Percentiles rank a stretch among this genome's conserved stretches.
These are phyloP conservation scores for Raphanus raphanistrum DNA, from an alignment of 345 rosid genomes.

Conservation along the genomic window DNA sequence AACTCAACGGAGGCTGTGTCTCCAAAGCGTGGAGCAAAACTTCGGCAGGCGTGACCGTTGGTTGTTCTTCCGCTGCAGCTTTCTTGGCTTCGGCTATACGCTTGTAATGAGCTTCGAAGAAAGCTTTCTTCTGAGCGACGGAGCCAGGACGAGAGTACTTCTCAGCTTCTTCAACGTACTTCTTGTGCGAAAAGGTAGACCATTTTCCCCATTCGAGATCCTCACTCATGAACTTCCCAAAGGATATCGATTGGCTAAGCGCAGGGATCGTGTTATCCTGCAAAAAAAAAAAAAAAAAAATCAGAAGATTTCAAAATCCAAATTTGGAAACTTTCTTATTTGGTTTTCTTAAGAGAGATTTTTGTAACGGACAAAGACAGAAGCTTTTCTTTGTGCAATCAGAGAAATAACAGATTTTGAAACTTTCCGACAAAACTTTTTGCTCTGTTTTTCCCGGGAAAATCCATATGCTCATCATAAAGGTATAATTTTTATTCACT, in stretches of 20 bases:
- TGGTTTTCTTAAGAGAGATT: background rate
- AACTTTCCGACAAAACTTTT: background rate
- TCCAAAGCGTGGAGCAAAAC: constrained; percentile 37
- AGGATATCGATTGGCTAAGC: constrained; percentile 74
- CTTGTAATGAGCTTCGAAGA: constrained; percentile 83
- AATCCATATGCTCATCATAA: background rate
- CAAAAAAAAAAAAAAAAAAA: background rate
- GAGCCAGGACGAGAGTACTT: constrained; percentile 74
- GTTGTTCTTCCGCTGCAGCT: constrained; percentile 44
- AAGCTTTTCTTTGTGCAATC: background rate
- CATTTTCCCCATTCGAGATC: constrained; percentile 91
- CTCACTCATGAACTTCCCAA: constrained; percentile 85
- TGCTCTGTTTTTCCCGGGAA: background rate
- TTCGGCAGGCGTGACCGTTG: constrained; percentile 25
- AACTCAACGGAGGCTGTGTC: constrained; percentile 29
- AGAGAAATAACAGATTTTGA: background rate
- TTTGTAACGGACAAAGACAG: background rate
- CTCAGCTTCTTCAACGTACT: constrained; percentile 83
- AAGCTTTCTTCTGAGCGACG: constrained; percentile 83
- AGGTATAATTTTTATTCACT: background rate
- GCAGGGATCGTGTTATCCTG: constrained; percentile 73
- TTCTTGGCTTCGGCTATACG: constrained; percentile 65
- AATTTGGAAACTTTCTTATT: background rate
- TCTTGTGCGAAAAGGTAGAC: constrained; percentile 74
- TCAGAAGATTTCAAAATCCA: background rate